These are phyloP conservation scores for Colletotrichum navitas DNA, from an alignment of 2,329 filamentous ascomycete genomes.

Conservation along the genomic window DNA sequence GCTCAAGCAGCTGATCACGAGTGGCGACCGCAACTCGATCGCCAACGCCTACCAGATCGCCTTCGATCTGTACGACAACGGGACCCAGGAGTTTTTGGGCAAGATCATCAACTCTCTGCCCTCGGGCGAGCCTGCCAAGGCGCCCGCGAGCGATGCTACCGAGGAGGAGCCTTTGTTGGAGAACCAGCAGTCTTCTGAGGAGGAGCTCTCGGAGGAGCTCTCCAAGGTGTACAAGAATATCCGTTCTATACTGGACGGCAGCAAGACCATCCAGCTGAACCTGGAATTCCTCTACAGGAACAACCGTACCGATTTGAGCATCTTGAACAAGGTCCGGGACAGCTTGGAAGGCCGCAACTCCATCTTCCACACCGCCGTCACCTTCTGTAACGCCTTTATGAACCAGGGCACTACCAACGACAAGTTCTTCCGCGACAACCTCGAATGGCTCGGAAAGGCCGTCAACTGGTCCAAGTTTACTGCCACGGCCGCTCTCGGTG, in stretches of 20 bases:
- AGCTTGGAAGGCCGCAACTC: slow-evolving; percentile 96
- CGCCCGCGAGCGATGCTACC: slow-evolving; percentile 54
- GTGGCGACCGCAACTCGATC: slow-evolving; percentile 81
- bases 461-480: slow-evolving; percentile 99
- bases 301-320: slow-evolving; percentile 91
- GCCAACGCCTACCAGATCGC: slow-evolving; percentile 97
- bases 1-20: slow-evolving; percentile 83
- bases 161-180: slow-evolving; percentile 65
- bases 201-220: slow-evolving; percentile 63
- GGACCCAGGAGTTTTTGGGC: slow-evolving; percentile 94
- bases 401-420: slow-evolving; percentile 98
- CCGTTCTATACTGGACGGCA: slow-evolving; percentile 81
- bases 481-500: slow-evolving; percentile 93
- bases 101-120: slow-evolving; percentile 89
- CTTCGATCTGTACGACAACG: slow-evolving; percentile 98
- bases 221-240: slow-evolving; percentile 73
- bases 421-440: slow-evolving; percentile 97
- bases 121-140: slow-evolving; percentile 61
- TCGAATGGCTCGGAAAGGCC: slow-evolving; percentile 98
- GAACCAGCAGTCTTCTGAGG: slow-evolving; percentile 65
- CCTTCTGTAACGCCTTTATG: slow-evolving; percentile 99
- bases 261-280: slow-evolving; percentile 93
- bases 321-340: slow-evolving; percentile 96
- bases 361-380: slow-evolving; percentile 98
- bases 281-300: slow-evolving; percentile 97